phyloP scores from a whole-genome alignment of 2,329 filamentous ascomycete species.

The Didymella lethalis region DNA sequence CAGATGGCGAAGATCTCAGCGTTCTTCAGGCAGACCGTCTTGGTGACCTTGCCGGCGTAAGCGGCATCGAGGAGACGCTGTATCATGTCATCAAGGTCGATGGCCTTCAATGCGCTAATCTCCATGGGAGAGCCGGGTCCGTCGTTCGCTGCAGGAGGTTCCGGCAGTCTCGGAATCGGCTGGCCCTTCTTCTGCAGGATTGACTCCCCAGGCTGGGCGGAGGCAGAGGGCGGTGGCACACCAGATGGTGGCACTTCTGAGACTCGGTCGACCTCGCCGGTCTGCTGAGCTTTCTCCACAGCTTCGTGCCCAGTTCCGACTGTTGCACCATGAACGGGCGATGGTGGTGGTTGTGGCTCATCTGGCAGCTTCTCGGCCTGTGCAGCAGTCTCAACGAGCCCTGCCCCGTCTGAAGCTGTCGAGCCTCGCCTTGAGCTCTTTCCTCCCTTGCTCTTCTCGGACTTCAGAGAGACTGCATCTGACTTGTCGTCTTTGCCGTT shows the following conservation, averaged over 20 bases:
- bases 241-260: conserved; percentile 87
- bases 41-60: conserved; percentile 96
- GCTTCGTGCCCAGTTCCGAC: conserved; percentile 77
- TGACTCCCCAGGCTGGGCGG: conserved; percentile 81
- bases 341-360: conserved; percentile 70
- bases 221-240: conserved; percentile 59
- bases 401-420: conserved; percentile 44
- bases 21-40: conserved; percentile 96
- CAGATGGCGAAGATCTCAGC: conserved; percentile 96
- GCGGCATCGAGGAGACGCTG: conserved; percentile 91
- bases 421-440: conserved; percentile 49
- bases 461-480: conserved; percentile 78
- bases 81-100: conserved; percentile 97
- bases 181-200: conserved; percentile 86
- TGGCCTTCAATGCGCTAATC: conserved; percentile 89
- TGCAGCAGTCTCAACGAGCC: conserved; percentile 39
- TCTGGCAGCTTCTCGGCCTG: conserved; percentile 47
- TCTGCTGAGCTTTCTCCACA: conserved; percentile 80
- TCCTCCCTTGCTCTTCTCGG: conserved; percentile 65
- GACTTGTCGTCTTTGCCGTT: conserved; percentile 69
- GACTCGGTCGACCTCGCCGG: conserved; percentile 91
- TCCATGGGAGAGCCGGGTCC: conserved; percentile 69
- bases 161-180: conserved; percentile 68
- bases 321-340: conserved; percentile 80
- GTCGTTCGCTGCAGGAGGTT: conserved; percentile 59